phyloP scores from a whole-genome alignment of 805 yeast species.

The Wickerhamiella kazuoi region DNA sequence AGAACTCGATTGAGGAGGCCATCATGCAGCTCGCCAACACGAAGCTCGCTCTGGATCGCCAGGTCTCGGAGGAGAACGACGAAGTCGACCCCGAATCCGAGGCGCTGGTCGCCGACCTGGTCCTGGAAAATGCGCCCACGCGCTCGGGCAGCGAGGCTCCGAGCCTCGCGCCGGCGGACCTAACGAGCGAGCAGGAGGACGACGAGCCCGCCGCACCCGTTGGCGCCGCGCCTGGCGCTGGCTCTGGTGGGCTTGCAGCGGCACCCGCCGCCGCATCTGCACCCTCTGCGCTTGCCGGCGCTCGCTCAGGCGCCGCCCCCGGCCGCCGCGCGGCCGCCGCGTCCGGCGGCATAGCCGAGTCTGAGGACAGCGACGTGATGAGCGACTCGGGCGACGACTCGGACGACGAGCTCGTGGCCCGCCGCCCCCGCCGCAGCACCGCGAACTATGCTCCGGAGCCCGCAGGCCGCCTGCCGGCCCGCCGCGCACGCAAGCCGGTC shows the following conservation, averaged over 20 bases:
- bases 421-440: slow-evolving; percentile 2
- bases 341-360: background rate
- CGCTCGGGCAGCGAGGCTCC: background rate
- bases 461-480: background rate
- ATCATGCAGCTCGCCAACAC: slow-evolving; percentile 74
- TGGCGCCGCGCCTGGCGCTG: background rate
- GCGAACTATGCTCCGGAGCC: background rate
- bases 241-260: background rate
- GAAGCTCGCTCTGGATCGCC: slow-evolving; percentile 66
- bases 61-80: slow-evolving; percentile 24
- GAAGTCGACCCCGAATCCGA: slow-evolving; percentile 22
- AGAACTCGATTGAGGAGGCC: slow-evolving; percentile 73
- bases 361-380: slow-evolving; percentile 2
- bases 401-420: slow-evolving; percentile 2
- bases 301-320: background rate
- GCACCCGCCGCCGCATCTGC: too few relatives aligned
- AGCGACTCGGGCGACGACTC: slow-evolving; percentile 3
- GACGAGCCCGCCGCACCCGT: background rate
- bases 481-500: background rate
- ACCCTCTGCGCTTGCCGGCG: too few relatives aligned
- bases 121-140: slow-evolving; percentile 13
- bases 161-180: background rate
- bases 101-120: slow-evolving; percentile 23
- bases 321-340: background rate
- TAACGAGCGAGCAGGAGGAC: background rate